phyloP scores from a whole-genome alignment of 441 rosid species.

The Syzygium syzygioides region DNA sequence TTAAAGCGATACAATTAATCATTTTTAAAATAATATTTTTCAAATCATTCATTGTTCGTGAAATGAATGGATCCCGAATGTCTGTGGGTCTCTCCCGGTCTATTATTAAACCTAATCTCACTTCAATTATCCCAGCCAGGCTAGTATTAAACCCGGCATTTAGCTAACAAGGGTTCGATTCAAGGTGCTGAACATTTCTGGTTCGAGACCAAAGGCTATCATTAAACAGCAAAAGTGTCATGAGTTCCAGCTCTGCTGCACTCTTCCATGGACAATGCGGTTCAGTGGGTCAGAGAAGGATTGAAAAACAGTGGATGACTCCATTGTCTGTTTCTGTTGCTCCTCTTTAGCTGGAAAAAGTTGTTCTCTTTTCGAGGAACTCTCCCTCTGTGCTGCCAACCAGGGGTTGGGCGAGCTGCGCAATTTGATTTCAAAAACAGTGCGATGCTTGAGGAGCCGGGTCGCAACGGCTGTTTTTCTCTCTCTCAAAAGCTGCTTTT shows the following conservation, averaged over 20 bases:
- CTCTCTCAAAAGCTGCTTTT: neutral
- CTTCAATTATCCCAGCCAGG: no score
- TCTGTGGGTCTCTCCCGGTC: neutral
- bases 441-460: neutral
- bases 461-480: neutral
- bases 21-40: neutral
- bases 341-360: neutral
- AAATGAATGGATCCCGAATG: neutral
- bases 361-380: neutral
- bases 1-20: neutral
- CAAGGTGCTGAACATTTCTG: neutral
- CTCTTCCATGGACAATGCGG: neutral
- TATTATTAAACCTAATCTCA: neutral
- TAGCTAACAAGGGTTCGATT: neutral
- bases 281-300: neutral
- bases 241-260: neutral
- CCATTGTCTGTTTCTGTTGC: neutral
- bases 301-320: neutral
- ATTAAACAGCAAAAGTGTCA: neutral
- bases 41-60: accelerated
- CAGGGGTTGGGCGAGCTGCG: neutral
- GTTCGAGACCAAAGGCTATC: neutral
- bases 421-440: neutral
- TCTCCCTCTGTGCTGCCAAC: neutral
- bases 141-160: no score